phyloP scores from a whole-genome alignment of 163 green algal species.

The Scenedesmus sp. region DNA sequence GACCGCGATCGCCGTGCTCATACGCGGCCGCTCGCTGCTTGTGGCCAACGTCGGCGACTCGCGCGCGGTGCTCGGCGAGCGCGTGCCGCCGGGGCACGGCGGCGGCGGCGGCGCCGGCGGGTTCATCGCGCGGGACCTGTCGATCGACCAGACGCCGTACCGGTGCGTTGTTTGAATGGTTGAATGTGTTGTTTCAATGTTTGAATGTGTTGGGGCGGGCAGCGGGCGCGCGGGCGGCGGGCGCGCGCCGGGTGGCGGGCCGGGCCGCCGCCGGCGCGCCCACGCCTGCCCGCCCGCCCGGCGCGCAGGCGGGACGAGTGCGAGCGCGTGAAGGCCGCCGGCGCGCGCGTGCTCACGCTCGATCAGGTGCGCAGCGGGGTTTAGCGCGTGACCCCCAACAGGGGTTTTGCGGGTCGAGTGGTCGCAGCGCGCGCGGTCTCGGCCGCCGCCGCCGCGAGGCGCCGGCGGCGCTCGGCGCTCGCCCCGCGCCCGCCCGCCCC shows the following conservation, averaged over 20 bases:
- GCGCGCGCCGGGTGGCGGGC: too few species aligned
- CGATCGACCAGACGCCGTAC: constrained; percentile 94
- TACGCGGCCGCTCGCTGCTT: constrained; percentile 74
- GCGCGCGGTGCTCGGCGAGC: constrained; percentile 82
- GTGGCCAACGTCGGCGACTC: constrained; percentile 95
- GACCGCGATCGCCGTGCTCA: constrained; percentile 76
- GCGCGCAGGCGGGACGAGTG: constrained; percentile 85
- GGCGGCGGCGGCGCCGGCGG: constrained; percentile 32
- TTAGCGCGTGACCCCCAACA: too few species aligned
- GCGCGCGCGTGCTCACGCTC: constrained; percentile 88
- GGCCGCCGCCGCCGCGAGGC: too few species aligned
- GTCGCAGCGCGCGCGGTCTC: too few species aligned
- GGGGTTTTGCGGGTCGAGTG: too few species aligned
- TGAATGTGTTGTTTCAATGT: too few species aligned
- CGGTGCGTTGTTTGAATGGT: constrained; percentile 52
- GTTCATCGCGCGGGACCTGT: constrained; percentile 79
- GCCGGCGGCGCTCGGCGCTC: too few species aligned
- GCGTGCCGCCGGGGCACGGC: too few species aligned
- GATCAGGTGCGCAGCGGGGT: constrained; percentile 84
- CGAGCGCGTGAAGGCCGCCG: constrained; percentile 81
- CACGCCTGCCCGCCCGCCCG: neutral
- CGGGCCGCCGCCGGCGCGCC: too few species aligned
- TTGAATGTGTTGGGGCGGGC: too few species aligned
- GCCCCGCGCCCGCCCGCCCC: too few species aligned
- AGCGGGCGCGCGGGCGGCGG: too few species aligned